Evolutionary conservation across 2,329 filamentous ascomycete species (phyloP), one percentile per base, ranked within the genome.

Genomic region (Elsinoe fawcettii): DNA sequence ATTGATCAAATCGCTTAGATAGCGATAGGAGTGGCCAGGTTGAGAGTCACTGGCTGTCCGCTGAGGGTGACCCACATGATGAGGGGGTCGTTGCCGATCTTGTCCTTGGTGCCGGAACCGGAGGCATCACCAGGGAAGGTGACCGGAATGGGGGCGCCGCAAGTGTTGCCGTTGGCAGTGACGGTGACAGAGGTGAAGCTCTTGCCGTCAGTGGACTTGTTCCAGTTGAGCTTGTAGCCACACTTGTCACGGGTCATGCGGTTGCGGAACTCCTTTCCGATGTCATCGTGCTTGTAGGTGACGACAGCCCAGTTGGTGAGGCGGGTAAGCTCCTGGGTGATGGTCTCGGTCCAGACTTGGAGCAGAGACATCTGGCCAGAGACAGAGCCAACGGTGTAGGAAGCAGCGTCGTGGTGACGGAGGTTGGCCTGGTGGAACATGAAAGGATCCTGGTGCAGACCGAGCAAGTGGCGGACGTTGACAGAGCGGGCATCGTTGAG

Each of bases 401-500:
- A 64, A 2, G 69, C 66, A 54, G 76, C 73, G 55, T 79, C 80
- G 2, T 70, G 70, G 44, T 78, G 75, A 57, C 80, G 77, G 59
- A 74, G 61, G 65, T 85, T 85, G 58, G 80, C 80, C 69, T 85
- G 81, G 67, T 85, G 82, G 73, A 85, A 83, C 80, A 83, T 83
- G 72, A 77, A 82, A 25, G 74, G 70, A 51, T 81, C 80, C 61
- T 76, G 77, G 60, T 77, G 76, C 5, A 85, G 73, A 11, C 75
- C 77, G 36, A 84, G 73, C 20, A 84, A 70, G 63, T 84, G 77
- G 32, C 80, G 75, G 30, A 78, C 77, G 51, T 80, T 82, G 47
- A 78, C 79, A 3, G 70, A 66, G 53, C 75, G 74, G 54, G 82
- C 80, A 37, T 75, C 70, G 2, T 69, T 67, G 6, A 85, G 69